Base-by-base conservation (phyloP, 1,284 basidiomycete species). In the Cryptococcus jaspeensis region DNA sequence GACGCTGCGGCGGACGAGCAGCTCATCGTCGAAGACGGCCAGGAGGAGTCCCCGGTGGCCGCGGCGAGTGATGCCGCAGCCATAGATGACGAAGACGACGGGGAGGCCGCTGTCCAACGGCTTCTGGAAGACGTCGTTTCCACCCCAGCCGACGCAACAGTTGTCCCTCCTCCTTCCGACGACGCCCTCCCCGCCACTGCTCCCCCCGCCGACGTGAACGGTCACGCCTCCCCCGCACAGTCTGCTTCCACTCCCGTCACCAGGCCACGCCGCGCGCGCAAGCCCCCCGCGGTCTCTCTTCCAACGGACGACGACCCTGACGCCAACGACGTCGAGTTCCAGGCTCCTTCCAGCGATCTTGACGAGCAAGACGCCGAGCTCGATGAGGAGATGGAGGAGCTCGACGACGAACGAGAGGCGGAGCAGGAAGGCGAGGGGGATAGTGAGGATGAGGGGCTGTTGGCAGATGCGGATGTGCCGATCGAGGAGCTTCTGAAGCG, bases 401-500 rank as follows among this genome's bases (percentile, higher is more conserved):
- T 49, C n/a, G 55, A 54, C 15, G 71, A 69, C n/a, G 72, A 69
- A 1, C 11, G 20, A 13, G 18, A 23, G 39, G 23, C 18, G 35
- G 18, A 11, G n/a, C 28, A 4, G 9, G 73, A 71, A 3, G 67
- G 70, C 9, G 70, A 71, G 42, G 68, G 63, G 64, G 79, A 80
- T 51, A 78, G 78, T 41, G 80, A 82, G 63, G 77, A 82, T 60
- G 80, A 79, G 41, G 82, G 80, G 0, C 70, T 83, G 0, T 65
- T 75, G 16, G 78, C 78, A 3, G 82, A 83, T 63, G 81, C 81
- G 20, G 76, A 82, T 55, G 44, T 84, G 49, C 80, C 82, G 0
- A 79, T 83, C 51, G 82, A 83, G 58, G 81, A 82, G 64, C 71
- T 83, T 1, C 70, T 83, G 58, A 73, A 72, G 53, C 77, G 79